Percentiles rank a stretch among this genome's conserved stretches.
Evolutionary conservation across 805 yeast genomes (phyloP).

Genomic region (Candida methanosorbosa): DNA sequence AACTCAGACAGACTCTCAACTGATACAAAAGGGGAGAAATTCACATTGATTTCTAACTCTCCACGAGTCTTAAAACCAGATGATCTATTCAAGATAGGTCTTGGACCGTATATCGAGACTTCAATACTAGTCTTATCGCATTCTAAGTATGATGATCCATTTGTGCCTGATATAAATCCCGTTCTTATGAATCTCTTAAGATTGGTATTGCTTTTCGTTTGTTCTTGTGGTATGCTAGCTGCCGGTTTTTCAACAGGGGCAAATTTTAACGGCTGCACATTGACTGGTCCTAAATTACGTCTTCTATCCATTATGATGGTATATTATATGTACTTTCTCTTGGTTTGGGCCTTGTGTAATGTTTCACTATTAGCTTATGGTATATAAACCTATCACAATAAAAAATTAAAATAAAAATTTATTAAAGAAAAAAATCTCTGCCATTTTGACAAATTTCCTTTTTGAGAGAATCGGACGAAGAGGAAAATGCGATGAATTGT

Average conservation of each 20-base stretch:
- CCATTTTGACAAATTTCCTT: too few relatives aligned
- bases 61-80: conserved; percentile 23
- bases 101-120: conserved; percentile 79
- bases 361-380: too few relatives aligned
- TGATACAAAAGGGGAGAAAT: conserved; percentile 37
- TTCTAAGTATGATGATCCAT: conserved; percentile 81
- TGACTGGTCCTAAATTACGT: conserved; percentile 76
- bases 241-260: conserved; percentile 13
- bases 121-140: conserved; percentile 51
- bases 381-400: too few relatives aligned
- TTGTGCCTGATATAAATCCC: conserved; percentile 60
- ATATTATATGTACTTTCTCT: too few relatives aligned
- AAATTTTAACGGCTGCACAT: conserved; percentile 45
- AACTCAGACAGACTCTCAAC: conserved; percentile 9
- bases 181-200: conserved; percentile 46
- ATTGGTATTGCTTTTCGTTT: conserved; percentile 22
- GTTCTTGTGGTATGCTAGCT: conserved; percentile 6
- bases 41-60: conserved; percentile 18
- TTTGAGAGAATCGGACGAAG: too few relatives aligned
- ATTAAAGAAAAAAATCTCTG: too few relatives aligned
- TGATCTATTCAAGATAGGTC: conserved; percentile 42
- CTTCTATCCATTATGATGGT: conserved; percentile 50
- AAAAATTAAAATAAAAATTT: too few relatives aligned
- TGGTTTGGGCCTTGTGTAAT: too few relatives aligned
- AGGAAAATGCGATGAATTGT: too few relatives aligned